Evolutionary conservation across 305 asterid genomes (phyloP), one percentile per base, ranked within the genome.

Genomic region (Euphrasia arctica): DNA sequence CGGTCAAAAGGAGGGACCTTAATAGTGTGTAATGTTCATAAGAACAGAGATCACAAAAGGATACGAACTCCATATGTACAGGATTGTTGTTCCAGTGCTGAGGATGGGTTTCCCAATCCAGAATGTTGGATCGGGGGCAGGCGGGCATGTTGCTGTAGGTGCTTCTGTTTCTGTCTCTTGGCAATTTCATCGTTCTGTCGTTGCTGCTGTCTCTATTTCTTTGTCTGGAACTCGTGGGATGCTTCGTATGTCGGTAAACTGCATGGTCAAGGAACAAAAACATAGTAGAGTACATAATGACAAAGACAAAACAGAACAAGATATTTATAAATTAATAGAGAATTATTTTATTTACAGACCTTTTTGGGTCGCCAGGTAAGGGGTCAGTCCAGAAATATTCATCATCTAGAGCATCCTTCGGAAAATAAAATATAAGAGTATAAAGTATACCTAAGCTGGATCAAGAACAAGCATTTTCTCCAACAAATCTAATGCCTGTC

Each of bases 301-400:
- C n/a, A n/a, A n/a, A n/a, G n/a, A n/a, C n/a, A n/a, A n/a, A n/a
- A n/a, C n/a, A n/a, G n/a, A n/a, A n/a, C n/a, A n/a, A n/a, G n/a
- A n/a, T n/a, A n/a, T n/a, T n/a, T n/a, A n/a, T n/a, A 28, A 28
- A 12, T 51, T 0, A 0, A 7, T 11, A 11, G 56, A 25, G n/a
- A n/a, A n/a, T 10, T 64, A 29, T 61, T 62, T 28, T 12, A 60
- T 63, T 7, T 7, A 55, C 42, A 12, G 77, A 87, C 98, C 94
- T 93, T 79, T 72, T 87, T 1, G 98, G 98, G 80, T 93, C 96
- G 49, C 98, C 90, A 31, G 98, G 97, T 71, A 88, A 76, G 66
- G 98, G 97, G 70, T 90, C 96, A 18, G 87, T 71, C 97, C 95
- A 87, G 83, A 92, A 93, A 79, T 87, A 93, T 68, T 93, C 97